phyloP scores from a whole-genome alignment of 169 alveolate genomes.

The Plasmodium inui region DNA sequence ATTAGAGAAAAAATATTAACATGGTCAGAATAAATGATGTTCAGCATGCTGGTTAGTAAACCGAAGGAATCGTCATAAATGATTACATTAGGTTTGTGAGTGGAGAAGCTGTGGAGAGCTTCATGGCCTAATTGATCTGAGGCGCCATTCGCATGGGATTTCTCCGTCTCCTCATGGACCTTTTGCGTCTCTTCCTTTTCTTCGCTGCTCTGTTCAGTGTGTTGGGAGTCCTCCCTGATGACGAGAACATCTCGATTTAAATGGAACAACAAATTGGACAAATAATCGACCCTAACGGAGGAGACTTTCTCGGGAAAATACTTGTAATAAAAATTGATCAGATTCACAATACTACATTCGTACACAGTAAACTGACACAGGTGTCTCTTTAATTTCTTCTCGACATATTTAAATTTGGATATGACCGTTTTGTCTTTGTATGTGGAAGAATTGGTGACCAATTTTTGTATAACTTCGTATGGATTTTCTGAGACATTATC shows the following conservation, averaged over 20 bases:
- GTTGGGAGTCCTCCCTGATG: neutral
- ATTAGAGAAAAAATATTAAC: conserved; percentile 54
- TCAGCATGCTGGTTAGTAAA: conserved; percentile 21
- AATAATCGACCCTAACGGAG: conserved; percentile 32
- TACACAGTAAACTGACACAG: conserved; percentile 66
- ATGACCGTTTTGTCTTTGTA: conserved; percentile 56
- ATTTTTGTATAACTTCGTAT: conserved; percentile 48
- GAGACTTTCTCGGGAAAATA: conserved; percentile 52
- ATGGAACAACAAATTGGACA: conserved; percentile 48
- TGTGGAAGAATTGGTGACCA: conserved; percentile 36
- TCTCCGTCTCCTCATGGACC: too few relatives aligned
- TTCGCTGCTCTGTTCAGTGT: neutral
- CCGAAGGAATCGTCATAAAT: conserved; percentile 67
- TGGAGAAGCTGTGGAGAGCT: neutral
- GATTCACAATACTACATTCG: conserved; percentile 36
- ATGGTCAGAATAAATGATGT: conserved; percentile 16
- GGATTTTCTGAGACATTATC: conserved; percentile 32
- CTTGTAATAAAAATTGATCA: conserved; percentile 43
- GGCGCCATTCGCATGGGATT: neutral
- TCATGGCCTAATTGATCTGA: neutral
- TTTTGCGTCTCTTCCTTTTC: neutral
- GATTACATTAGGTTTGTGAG: conserved; percentile 14
- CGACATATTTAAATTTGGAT: conserved; percentile 48
- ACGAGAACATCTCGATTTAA: neutral
- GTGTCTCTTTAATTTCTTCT: conserved; percentile 63